phyloP scores from a whole-genome alignment of 495 filamentous ascomycete genomes.

The Xylaria acuta region DNA sequence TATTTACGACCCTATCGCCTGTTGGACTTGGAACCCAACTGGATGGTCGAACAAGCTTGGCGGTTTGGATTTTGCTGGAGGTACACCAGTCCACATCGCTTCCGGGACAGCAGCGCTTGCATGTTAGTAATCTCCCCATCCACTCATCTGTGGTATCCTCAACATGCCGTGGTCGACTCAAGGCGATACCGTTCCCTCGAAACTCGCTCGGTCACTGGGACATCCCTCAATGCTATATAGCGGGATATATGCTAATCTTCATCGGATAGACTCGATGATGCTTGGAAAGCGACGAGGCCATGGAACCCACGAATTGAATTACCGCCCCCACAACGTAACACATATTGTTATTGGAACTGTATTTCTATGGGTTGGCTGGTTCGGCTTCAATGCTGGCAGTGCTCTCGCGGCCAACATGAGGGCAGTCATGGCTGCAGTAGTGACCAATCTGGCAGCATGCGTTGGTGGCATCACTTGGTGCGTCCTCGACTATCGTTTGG shows the following conservation, averaged over 20 bases:
- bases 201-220: background rate
- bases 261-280: constrained; percentile 71
- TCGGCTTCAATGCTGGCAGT: constrained; percentile 96
- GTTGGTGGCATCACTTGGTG: constrained; percentile 96
- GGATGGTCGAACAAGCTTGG: constrained; percentile 88
- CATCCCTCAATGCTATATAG: background rate
- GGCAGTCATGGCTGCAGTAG: constrained; percentile 75
- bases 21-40: constrained; percentile 94
- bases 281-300: constrained; percentile 89
- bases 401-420: constrained; percentile 90
- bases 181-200: background rate
- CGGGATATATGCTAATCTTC: constrained; percentile 37
- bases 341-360: constrained; percentile 97
- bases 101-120: constrained; percentile 91
- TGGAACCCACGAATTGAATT: constrained; percentile 89
- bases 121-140: constrained; percentile 38
- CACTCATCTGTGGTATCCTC: background rate
- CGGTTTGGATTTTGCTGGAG: constrained; percentile 94
- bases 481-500: constrained; percentile 90
- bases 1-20: constrained; percentile 94
- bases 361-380: constrained; percentile 99
- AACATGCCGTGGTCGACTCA: background rate
- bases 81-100: constrained; percentile 94
- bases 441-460: constrained; percentile 78
- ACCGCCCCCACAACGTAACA: constrained; percentile 96